Evolutionary conservation across 805 yeast species (phyloP).

Genomic region (Spathaspora hagerdaliae): DNA sequence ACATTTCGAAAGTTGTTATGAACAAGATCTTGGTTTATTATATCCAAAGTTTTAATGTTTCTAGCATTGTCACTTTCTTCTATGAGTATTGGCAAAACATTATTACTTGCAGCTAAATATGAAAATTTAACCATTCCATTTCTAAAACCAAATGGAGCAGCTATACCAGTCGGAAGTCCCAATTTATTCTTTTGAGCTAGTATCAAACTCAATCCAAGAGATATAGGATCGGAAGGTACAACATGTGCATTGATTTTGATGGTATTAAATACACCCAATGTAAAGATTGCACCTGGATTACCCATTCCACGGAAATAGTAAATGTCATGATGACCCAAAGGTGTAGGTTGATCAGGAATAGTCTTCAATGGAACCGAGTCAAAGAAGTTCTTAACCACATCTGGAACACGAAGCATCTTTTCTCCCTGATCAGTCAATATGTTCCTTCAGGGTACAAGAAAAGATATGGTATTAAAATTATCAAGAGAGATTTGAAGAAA

Average conservation of each 20-base stretch:
- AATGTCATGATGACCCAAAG: conserved; percentile 17
- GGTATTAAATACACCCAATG: conserved; percentile 52
- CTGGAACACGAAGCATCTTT: conserved; percentile 26
- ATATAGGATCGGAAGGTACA: conserved; percentile 58
- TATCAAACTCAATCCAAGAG: conserved; percentile 44
- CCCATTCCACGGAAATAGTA: conserved; percentile 9
- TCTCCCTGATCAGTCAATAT: too few relatives aligned
- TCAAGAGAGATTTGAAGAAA: too few relatives aligned
- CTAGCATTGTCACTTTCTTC: conserved; percentile 42
- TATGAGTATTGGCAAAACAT: conserved; percentile 51
- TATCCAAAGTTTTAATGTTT: conserved; percentile 18
- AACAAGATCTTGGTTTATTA: conserved; percentile 6
- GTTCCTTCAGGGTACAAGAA: too few relatives aligned
- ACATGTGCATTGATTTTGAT: conserved; percentile 19
- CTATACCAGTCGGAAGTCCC: conserved; percentile 32
- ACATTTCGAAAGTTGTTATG: conserved; percentile 1
- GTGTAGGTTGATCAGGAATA: conserved; percentile 24
- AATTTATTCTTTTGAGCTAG: conserved; percentile 43
- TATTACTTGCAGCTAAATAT: conserved; percentile 45
- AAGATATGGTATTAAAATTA: too few relatives aligned
- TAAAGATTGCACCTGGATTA: conserved; percentile 28
- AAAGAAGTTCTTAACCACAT: conserved; percentile 41
- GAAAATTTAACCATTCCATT: conserved; percentile 41
- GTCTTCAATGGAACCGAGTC: conserved; percentile 48
- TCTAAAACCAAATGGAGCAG: background rate